These are phyloP conservation scores for Cutaneotrichosporon sp. DNA, from an alignment of 1,284 basidiomycete genomes.

Conservation along the genomic window DNA sequence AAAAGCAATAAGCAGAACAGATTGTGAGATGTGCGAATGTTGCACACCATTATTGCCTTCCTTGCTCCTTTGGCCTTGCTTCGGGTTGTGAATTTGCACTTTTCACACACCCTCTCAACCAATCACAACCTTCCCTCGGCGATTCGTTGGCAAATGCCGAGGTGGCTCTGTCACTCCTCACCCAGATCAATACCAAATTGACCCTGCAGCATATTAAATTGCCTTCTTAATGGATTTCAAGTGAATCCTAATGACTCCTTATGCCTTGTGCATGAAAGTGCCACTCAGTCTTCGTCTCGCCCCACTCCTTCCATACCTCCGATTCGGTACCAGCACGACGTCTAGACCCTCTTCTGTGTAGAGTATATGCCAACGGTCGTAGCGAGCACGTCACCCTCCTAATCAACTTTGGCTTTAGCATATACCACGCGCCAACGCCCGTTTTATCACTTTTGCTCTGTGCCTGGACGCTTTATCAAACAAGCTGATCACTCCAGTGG, in stretches of 20 bases:
- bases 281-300: background rate
- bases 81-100: no score
- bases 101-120: background rate
- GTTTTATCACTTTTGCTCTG: no score
- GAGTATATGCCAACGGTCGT: background rate
- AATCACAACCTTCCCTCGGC: background rate
- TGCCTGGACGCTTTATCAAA: no score
- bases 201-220: background rate
- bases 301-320: background rate
- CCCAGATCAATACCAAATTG: background rate
- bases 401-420: background rate
- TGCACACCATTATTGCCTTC: no score
- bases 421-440: no score
- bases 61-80: no score
- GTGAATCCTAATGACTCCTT: background rate
- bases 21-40: no score
- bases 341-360: no score
- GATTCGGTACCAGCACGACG: no score
- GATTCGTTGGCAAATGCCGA: conserved; percentile 1
- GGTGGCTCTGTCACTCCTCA: background rate
- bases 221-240: background rate
- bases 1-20: no score
- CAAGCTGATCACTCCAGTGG: no score
- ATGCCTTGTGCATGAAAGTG: no score
- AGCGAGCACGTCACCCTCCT: conserved; percentile 1